phyloP scores from a whole-genome alignment of 2,329 filamentous ascomycete genomes.

The Daldinia sp. region DNA sequence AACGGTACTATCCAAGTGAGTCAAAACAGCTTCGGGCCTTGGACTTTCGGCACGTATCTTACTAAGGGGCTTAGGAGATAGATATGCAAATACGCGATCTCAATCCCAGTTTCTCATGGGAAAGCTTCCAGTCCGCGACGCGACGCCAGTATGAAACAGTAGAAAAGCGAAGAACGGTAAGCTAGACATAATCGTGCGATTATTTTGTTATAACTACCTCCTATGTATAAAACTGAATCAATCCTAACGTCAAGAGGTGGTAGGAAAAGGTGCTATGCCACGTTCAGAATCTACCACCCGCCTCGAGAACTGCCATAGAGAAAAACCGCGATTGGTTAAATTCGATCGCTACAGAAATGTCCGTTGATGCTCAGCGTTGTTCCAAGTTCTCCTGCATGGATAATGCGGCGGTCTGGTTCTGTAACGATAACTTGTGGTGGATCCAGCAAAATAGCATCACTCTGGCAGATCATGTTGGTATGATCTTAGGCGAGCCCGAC shows the following conservation, averaged over 20 bases:
- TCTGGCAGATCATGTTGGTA: slow-evolving; percentile 2
- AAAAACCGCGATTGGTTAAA: slow-evolving; percentile 8
- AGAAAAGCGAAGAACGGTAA: slow-evolving; percentile 3
- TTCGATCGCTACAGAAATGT: not conserved
- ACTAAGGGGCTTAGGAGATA: slow-evolving; percentile 16
- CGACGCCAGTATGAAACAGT: not conserved
- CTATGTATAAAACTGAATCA: not conserved
- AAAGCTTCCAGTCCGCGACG: slow-evolving; percentile 2
- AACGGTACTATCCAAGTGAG: slow-evolving; percentile 28
- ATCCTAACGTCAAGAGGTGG: not conserved
- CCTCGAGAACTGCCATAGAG: slow-evolving; percentile 3
- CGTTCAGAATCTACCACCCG: slow-evolving; percentile 20
- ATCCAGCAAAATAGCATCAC: slow-evolving; percentile 8
- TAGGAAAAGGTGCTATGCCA: slow-evolving; percentile 22
- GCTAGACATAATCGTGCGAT: not conserved
- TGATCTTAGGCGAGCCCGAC: not conserved
- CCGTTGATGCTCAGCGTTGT: slow-evolving; percentile 6
- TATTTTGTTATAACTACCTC: not conserved
- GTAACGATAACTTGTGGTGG: slow-evolving; percentile 22
- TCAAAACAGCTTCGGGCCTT: not conserved
- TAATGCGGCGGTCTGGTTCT: slow-evolving; percentile 21
- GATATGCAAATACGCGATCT: slow-evolving; percentile 16
- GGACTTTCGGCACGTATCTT: not conserved
- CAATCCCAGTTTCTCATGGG: slow-evolving; percentile 21
- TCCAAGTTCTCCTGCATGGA: slow-evolving; percentile 7